These are phyloP conservation scores for Plectranthus barbatus DNA, from an alignment of 257 asterid species.

Conservation along the genomic window DNA sequence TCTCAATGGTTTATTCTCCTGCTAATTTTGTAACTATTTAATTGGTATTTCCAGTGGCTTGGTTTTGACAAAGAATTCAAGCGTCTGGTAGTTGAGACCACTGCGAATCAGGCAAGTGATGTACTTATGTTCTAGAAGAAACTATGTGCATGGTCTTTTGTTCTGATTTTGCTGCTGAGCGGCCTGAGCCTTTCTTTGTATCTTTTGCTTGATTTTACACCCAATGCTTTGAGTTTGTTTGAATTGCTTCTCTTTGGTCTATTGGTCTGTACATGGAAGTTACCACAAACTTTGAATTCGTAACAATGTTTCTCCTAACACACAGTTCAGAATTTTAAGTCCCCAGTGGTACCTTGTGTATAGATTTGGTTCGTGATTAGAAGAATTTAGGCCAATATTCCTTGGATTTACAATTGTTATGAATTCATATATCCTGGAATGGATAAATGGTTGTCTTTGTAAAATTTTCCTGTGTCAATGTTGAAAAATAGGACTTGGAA, in stretches of 20 bases:
- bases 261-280: neutral
- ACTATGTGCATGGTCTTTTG: neutral
- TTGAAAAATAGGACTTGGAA: neutral
- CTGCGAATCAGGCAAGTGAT: conserved; percentile 61
- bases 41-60: conserved; percentile 55
- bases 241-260: neutral
- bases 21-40: neutral
- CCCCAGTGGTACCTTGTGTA: neutral
- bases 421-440: neutral
- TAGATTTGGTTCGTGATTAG: neutral
- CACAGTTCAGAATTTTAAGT: neutral
- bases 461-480: neutral
- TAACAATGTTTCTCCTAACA: neutral
- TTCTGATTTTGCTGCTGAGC: neutral
- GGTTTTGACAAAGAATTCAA: conserved; percentile 66
- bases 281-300: neutral
- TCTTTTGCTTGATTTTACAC: neutral
- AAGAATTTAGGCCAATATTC: neutral
- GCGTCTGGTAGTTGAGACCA: conserved; percentile 67
- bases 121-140: neutral
- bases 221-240: neutral
- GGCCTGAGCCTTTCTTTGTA: neutral
- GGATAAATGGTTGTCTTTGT: neutral
- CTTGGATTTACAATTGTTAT: neutral
- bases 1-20: neutral